Evolutionary conservation across 1,284 basidiomycete species (phyloP), one percentile per base, ranked within the genome.

Genomic region (Mycocalia duriaeana): DNA sequence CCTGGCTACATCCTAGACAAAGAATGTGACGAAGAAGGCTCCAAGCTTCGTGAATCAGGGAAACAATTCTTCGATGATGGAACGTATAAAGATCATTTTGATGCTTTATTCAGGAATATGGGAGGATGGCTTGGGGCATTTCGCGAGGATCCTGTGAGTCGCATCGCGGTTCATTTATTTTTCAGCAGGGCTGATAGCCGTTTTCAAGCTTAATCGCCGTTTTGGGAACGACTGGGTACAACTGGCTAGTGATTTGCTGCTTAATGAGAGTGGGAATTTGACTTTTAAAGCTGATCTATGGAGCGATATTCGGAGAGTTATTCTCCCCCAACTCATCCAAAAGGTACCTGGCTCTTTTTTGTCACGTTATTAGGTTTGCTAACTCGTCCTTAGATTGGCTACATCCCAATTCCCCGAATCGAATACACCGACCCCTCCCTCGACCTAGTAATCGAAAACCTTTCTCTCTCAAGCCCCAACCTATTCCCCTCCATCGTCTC

Each of bases 371-470:
- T n/a, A n/a, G n/a, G n/a, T n/a, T n/a, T n/a, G n/a, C n/a, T n/a
- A n/a, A n/a, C n/a, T n/a, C n/a, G n/a, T 37, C 7, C 25, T 7
- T 40, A 87, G 79, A 73, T 92, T 52, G 91, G 91, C 19, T 92
- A 93, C 65, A 69, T 98, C 47, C 94, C 94, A 20, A 93, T 96
- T 54, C 93, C 91, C 0, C 82, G 91, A 40, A 82, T 92, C 65
- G 93, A 96, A 68, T 94, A 93, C 70, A 85, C 83, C n/a, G 90
- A 94, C 63, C 82, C 88, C 44, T 65, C 77, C n/a, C 66, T 93
- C 53, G 92, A 94, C 57, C 75, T 95, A 44, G 90, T 96, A 49
- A 82, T 97, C 51, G 94, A 98, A 76, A 95, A 97, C 68, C 77
- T 97, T 25, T 86, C 91, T 3, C 76, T 97, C 16, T 88, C 91